A percentile compares a stretch with the other conserved stretches of the same genome.
Evolutionary conservation across 2,329 filamentous ascomycete species (phyloP).

Genomic region (Metarhizium brunneum): DNA sequence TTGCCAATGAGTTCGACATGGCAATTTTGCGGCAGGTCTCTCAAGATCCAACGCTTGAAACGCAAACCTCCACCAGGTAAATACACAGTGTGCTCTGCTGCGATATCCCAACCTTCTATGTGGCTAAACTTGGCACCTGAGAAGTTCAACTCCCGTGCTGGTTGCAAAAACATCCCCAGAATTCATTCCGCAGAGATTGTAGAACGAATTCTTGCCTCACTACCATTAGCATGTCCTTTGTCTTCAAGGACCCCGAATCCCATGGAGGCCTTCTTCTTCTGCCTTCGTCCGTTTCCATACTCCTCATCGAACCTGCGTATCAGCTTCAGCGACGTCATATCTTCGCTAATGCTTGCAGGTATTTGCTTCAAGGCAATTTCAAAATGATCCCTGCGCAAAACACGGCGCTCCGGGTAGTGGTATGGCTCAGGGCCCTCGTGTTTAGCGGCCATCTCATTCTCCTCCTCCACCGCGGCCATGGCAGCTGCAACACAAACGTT

Average conservation of each 20-base stretch:
- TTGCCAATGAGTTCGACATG: not conserved
- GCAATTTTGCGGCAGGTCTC: not conserved
- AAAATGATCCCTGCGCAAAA: slow-evolving; percentile 62
- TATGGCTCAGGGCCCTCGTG: slow-evolving; percentile 35
- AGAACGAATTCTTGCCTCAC: slow-evolving; percentile 35
- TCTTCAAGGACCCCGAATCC: slow-evolving; percentile 46
- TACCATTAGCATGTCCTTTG: slow-evolving; percentile 24
- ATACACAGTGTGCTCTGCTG: not conserved
- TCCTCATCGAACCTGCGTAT: slow-evolving; percentile 95
- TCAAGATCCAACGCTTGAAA: not conserved
- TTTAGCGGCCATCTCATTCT: slow-evolving; percentile 36
- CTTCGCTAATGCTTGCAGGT: slow-evolving; percentile 83
- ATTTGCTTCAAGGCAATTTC: slow-evolving; percentile 81
- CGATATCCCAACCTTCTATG: not conserved
- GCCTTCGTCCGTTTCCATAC: slow-evolving; percentile 73
- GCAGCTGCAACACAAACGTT: slow-evolving; percentile 74
- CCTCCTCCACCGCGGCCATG: slow-evolving; percentile 69
- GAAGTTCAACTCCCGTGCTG: not conserved
- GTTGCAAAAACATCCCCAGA: not conserved
- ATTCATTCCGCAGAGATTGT: not conserved
- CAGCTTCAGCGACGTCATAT: slow-evolving; percentile 77
- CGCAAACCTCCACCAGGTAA: not conserved
- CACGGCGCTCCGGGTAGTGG: slow-evolving; percentile 50
- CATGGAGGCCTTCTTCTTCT: slow-evolving; percentile 40
- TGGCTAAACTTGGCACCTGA: not conserved